Conservation (phyloP, 805 yeast species). For the Groenewaldozyma tartarivorans region DNA sequence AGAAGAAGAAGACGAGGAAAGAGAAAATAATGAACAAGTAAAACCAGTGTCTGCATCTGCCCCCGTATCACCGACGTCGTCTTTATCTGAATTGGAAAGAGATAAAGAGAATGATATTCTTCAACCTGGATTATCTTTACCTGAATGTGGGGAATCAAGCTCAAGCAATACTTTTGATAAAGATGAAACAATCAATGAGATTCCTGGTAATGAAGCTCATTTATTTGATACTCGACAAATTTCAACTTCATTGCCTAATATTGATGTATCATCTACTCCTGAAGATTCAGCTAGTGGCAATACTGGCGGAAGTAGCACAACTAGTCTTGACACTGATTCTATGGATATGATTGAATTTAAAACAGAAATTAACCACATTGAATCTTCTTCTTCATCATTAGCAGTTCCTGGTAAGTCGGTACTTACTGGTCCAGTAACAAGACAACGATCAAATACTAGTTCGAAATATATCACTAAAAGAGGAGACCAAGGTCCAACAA, state of each 20-base stretch:
- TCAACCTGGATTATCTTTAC: neutral
- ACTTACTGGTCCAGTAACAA: slow-evolving; percentile 1
- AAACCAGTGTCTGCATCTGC: too few relatives aligned
- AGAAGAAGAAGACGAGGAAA: slow-evolving; percentile 1
- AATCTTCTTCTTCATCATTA: neutral
- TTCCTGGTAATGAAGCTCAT: too few relatives aligned
- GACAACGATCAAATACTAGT: slow-evolving; percentile 13
- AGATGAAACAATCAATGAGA: too few relatives aligned
- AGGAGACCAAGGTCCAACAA: neutral
- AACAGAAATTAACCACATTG: neutral
- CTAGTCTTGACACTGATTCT: neutral
- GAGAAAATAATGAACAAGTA: neutral
- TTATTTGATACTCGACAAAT: neutral
- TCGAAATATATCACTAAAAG: slow-evolving; percentile 3
- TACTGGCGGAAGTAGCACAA: neutral
- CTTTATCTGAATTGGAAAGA: neutral
- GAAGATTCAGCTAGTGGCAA: neutral
- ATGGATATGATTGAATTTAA: neutral
- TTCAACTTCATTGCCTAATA: neutral
- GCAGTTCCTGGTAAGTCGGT: neutral
- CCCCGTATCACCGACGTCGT: neutral
- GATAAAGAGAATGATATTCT: neutral
- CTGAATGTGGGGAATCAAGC: too few relatives aligned
- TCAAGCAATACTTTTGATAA: too few relatives aligned
- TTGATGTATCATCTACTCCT: neutral